Evolutionary conservation across 2,329 filamentous ascomycete genomes (phyloP).

Genomic region (Fusarium burgessii): DNA sequence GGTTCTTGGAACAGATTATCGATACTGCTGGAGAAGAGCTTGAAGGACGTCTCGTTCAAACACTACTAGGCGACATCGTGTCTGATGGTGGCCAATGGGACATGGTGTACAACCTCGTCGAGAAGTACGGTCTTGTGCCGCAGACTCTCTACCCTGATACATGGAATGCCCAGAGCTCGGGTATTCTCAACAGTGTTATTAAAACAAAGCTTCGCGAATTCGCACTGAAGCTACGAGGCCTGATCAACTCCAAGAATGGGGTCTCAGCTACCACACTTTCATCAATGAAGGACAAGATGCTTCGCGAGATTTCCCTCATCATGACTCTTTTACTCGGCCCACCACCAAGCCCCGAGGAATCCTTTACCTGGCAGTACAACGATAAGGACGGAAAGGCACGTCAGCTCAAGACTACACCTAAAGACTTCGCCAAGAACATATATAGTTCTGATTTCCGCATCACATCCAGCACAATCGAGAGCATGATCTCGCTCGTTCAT

Average conservation of each 20-base stretch:
- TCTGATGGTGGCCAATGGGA: conserved; percentile 92
- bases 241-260: conserved; percentile 55
- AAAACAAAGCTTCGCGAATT: conserved; percentile 91
- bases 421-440: conserved; percentile 77
- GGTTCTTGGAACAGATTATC: conserved; percentile 86
- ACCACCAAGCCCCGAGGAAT: conserved; percentile 74
- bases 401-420: conserved; percentile 73
- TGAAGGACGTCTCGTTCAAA: conserved; percentile 78
- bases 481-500: conserved; percentile 85
- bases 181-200: conserved; percentile 77
- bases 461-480: conserved; percentile 70
- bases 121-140: conserved; percentile 90
- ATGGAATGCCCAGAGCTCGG: conserved; percentile 80
- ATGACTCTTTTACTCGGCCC: conserved; percentile 86
- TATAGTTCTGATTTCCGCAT: conserved; percentile 70
- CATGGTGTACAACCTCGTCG: conserved; percentile 87
- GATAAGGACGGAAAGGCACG: conserved; percentile 75
- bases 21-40: conserved; percentile 78
- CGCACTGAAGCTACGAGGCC: conserved; percentile 75
- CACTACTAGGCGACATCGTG: conserved; percentile 74
- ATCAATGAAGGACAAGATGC: conserved; percentile 76
- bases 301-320: conserved; percentile 83
- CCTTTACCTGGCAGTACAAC: conserved; percentile 85
- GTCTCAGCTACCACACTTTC: conserved; percentile 56
- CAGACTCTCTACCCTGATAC: conserved; percentile 84